Base-by-base conservation (phyloP, 495 filamentous ascomycete species). In the Penicillium atrosanguineum region DNA sequence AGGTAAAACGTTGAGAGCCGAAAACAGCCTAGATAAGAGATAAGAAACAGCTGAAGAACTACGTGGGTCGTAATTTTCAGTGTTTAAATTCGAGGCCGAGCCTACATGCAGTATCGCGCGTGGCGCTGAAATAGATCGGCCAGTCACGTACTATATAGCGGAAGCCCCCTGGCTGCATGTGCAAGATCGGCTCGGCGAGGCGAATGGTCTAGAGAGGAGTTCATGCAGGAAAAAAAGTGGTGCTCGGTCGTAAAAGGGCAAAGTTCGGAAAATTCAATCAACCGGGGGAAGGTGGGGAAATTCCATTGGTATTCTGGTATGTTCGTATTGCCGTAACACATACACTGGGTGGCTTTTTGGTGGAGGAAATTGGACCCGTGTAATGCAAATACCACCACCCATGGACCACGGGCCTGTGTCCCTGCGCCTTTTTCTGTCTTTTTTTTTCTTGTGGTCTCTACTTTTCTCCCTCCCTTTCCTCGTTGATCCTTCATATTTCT, bases 1-100 rank as follows among this genome's bases (percentile, higher is more conserved):
- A 52, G 18, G 25, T n/a, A 40, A 49, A 57, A 26, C 53, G 55
- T 57, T 57, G 55, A 48, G 49, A 28, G 2, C 55, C 49, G 45
- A 48, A 53, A 53, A 14, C 3, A 50, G 55, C n/a, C 20, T 44
- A 48, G 53, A 23, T 23, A 23, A 23, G 16, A 42, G 19, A 11
- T n/a, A 25, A 8, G 16, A 12, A 36, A 46, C 19, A 19, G 29
- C 52, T 57, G 55, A 48, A 52, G 45, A 57, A 52, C 54, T 31
- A n/a, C 23, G 25, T 39, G 55, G 29, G 29, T 50, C 42, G 53
- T 56, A 56, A 46, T 49, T 56, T 56, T 56, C 29, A 7, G 43
- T 36, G 9, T 47, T 42, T 48, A 47, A 47, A 34, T 25, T 39
- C 2, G 6, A n/a, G 23, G 1, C 4, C 5, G 14, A 23, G 6